Percentiles rank a stretch among this genome's conserved stretches.
These are phyloP conservation scores for Globisporangium megalacanthum DNA, from an alignment of 352 stramenopile genomes.

Conservation along the genomic window DNA sequence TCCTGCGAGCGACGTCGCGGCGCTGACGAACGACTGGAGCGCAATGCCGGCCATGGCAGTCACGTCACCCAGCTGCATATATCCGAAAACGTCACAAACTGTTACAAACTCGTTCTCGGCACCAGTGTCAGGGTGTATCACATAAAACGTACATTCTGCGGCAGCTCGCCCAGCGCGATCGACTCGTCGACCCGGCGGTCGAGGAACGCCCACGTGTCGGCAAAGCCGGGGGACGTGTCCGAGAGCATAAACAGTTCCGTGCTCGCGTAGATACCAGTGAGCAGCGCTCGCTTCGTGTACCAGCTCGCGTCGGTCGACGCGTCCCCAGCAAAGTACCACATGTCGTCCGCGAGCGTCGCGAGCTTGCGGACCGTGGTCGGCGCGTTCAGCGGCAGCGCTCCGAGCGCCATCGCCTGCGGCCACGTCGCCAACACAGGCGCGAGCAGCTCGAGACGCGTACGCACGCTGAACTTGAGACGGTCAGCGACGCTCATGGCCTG, in stretches of 20 bases:
- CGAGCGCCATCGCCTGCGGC: slow-evolving; percentile 78
- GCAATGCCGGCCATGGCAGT: slow-evolving; percentile 74
- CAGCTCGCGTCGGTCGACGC: slow-evolving; percentile 78
- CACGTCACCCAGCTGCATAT: slow-evolving; percentile 53
- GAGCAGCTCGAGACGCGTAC: slow-evolving; percentile 60
- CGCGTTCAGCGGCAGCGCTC: slow-evolving; percentile 69
- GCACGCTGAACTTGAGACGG: slow-evolving; percentile 76
- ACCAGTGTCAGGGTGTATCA: no score
- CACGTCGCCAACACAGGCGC: slow-evolving; percentile 52
- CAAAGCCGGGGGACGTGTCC: slow-evolving; percentile 60
- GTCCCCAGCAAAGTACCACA: slow-evolving; percentile 87
- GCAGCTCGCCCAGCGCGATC: slow-evolving; percentile 70
- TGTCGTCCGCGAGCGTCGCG: slow-evolving; percentile 66
- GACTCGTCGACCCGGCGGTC: slow-evolving; percentile 80
- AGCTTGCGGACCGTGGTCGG: slow-evolving; percentile 68
- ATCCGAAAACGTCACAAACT: no score
- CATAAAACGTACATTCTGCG: slow-evolving; percentile 60
- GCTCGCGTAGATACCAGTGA: slow-evolving; percentile 74
- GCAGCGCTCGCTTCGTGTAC: slow-evolving; percentile 82
- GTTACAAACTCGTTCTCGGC: no score
- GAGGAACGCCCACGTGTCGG: slow-evolving; percentile 81
- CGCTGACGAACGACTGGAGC: slow-evolving; percentile 71
- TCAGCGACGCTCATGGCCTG: slow-evolving; percentile 71
- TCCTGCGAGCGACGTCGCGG: slow-evolving; percentile 70
- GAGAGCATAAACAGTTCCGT: slow-evolving; percentile 85